Conservation (phyloP, 148 eudicot genomes). For the Hydrangea macrophylla region DNA sequence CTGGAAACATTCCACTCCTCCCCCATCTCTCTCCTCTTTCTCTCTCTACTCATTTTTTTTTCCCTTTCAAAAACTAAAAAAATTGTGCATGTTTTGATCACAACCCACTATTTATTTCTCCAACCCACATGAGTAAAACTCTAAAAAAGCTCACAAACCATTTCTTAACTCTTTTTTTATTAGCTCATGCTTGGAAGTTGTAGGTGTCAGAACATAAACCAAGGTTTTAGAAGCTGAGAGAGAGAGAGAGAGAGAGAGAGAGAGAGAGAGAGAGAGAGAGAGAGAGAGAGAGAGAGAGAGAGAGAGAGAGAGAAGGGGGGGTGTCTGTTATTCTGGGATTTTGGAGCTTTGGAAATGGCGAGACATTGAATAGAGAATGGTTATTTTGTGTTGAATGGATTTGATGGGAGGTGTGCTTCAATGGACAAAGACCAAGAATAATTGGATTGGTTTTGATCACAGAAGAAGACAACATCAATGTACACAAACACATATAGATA, state of each 20-base stretch:
- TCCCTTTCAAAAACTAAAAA: slow-evolving; percentile 11
- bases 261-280: neutral
- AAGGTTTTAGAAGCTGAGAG: slow-evolving; percentile 21
- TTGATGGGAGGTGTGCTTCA: slow-evolving; percentile 16
- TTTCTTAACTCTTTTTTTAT: slow-evolving; percentile 23
- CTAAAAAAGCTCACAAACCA: slow-evolving; percentile 31
- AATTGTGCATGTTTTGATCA: slow-evolving; percentile 40
- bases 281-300: slow-evolving; percentile 6
- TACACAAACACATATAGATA: slow-evolving; percentile 25
- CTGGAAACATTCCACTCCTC: slow-evolving; percentile 60
- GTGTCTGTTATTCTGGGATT: slow-evolving; percentile 9
- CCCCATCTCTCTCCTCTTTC: slow-evolving; percentile 9
- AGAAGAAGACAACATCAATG: slow-evolving; percentile 50
- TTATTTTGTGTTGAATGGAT: slow-evolving; percentile 15
- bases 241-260: slow-evolving; percentile 14
- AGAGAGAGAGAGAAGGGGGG: slow-evolving; percentile 10
- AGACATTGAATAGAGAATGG: slow-evolving; percentile 23
- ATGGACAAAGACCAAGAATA: slow-evolving; percentile 17
- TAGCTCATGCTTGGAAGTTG: slow-evolving; percentile 13
- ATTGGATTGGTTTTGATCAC: slow-evolving; percentile 17
- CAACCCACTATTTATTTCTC: slow-evolving; percentile 39
- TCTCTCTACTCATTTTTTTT: slow-evolving; percentile 17
- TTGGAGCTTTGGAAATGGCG: slow-evolving; percentile 25
- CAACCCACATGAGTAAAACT: slow-evolving; percentile 57
- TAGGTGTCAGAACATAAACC: slow-evolving; percentile 29